Percentiles rank a stretch among this genome's conserved stretches.
These are phyloP conservation scores for Leucosporidium creatinivorum DNA, from an alignment of 768 basidiomycete species.

Conservation along the genomic window DNA sequence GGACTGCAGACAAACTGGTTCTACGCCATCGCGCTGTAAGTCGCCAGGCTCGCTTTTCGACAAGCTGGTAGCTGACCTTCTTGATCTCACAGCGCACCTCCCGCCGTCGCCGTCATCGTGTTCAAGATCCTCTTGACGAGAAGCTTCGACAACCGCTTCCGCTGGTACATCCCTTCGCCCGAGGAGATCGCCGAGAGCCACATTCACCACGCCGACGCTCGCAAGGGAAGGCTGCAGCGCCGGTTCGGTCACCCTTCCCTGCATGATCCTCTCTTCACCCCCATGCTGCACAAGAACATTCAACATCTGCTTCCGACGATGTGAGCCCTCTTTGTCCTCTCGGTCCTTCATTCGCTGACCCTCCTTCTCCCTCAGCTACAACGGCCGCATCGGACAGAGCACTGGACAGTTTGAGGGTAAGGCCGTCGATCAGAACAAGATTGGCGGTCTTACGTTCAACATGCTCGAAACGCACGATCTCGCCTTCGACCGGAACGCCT, in stretches of 20 bases:
- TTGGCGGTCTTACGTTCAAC: conserved; percentile 27
- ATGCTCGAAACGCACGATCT: conserved; percentile 40
- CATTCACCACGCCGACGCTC: conserved; percentile 66
- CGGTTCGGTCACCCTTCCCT: conserved; percentile 94
- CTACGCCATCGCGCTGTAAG: conserved; percentile 30
- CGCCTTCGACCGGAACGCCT: conserved; percentile 40
- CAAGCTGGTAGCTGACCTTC: background rate
- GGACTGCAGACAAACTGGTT: conserved; percentile 18
- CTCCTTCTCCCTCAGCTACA: conserved; percentile 6
- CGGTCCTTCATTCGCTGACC: background rate
- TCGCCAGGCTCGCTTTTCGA: background rate
- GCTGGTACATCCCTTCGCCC: conserved; percentile 65
- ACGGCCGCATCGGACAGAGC: conserved; percentile 26
- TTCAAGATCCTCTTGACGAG: conserved; percentile 82
- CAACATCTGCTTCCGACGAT: conserved; percentile 40
- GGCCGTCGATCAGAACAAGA: conserved; percentile 18
- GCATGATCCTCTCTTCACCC: conserved; percentile 45
- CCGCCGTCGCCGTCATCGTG: conserved; percentile 63
- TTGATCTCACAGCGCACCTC: conserved; percentile 61
- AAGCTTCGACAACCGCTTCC: conserved; percentile 45
- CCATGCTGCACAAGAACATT: conserved; percentile 44
- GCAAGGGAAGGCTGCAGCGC: conserved; percentile 68
- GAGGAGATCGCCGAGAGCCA: conserved; percentile 71
- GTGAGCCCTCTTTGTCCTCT: background rate
- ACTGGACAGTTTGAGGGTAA: conserved; percentile 25